phyloP scores from a whole-genome alignment of 202 grass and related monocot species.

The Elaeis oleifera region DNA sequence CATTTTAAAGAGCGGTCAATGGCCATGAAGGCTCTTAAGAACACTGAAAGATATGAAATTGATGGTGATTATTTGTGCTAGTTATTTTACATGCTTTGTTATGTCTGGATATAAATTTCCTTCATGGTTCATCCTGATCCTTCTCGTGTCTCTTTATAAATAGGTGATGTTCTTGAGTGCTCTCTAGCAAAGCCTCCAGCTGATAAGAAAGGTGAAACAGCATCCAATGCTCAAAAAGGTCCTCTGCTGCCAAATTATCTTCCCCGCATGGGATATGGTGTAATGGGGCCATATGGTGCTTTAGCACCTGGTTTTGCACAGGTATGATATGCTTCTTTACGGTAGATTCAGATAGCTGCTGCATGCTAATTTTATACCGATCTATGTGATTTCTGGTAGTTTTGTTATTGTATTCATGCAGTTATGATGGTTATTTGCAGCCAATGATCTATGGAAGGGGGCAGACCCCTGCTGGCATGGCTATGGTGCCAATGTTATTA shows the following conservation, averaged over 20 bases:
- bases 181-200: slow-evolving; percentile 84
- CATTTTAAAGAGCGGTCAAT: slow-evolving; percentile 71
- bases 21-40: slow-evolving; percentile 77
- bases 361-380: no score
- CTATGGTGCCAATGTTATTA: slow-evolving; percentile 29
- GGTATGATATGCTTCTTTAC: slow-evolving; percentile 1
- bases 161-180: slow-evolving; percentile 76
- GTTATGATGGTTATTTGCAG: slow-evolving; percentile 4
- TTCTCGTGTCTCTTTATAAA: not conserved
- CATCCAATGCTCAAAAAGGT: slow-evolving; percentile 41
- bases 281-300: slow-evolving; percentile 12
- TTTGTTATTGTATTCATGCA: not conserved
- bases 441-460: slow-evolving; percentile 27
- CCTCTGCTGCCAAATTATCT: slow-evolving; percentile 35
- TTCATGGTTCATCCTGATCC: not conserved
- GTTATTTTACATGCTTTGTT: slow-evolving; percentile 7
- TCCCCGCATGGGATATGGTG: slow-evolving; percentile 25
- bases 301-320: slow-evolving; percentile 19
- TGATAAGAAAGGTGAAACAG: slow-evolving; percentile 54
- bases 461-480: slow-evolving; percentile 18
- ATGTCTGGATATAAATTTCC: not conserved
- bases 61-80: slow-evolving; percentile 37
- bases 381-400: not conserved
- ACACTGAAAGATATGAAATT: slow-evolving; percentile 73
- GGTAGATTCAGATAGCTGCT: not conserved